Base-by-base conservation (phyloP, 805 yeast genomes). In the Candida hispaniensis region DNA sequence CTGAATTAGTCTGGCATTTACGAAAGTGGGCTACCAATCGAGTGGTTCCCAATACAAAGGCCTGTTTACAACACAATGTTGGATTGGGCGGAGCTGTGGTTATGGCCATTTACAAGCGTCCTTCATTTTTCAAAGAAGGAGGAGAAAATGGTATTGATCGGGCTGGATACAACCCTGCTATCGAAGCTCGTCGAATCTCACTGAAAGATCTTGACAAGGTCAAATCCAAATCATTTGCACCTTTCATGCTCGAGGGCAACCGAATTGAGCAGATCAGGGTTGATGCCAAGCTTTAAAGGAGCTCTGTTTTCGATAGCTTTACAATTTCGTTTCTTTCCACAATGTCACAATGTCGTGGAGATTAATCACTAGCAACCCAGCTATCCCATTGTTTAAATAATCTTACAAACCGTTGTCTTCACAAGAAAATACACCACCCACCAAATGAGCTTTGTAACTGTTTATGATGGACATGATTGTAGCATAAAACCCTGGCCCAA, bases 401-500 rank as follows among this genome's bases (percentile, higher is more conserved):
- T n/a, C 7, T 38, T 40, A 58, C 3, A 59, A 35, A 9, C 62
- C 68, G 45, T 66, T 67, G 28, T 58, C 55, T 7, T 61, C 64
- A 48, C 79, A 72, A 7, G 66, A 50, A 44, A 72, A 72, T 1
- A 70, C 71, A 6, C 56, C 58, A 4, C 75, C 75, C 39, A 69
- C 70, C 4, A 59, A 55, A 40, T 64, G 64, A 7, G 58, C 60
- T 43, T 65, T 53, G 49, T 69, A 72, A 18, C 71, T 66, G 43
- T 51, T 43, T n/a, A 72, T 57, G 36, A 72, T 72, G 44, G 75
- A 67, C 45, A 69, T 64, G 23, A 71, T 59, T 14, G 72, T 63
- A 10, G 75, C 67, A 41, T 72, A 72, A 4, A 65, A 52, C 8
- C 79, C 79, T 0, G 77, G 77, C 0, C 77, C 79, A 30, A 72